Evolutionary conservation across 352 stramenopile genomes (phyloP), one percentile per base, ranked within the genome.

Genomic region (Globisporangium rhizosaccharum): DNA sequence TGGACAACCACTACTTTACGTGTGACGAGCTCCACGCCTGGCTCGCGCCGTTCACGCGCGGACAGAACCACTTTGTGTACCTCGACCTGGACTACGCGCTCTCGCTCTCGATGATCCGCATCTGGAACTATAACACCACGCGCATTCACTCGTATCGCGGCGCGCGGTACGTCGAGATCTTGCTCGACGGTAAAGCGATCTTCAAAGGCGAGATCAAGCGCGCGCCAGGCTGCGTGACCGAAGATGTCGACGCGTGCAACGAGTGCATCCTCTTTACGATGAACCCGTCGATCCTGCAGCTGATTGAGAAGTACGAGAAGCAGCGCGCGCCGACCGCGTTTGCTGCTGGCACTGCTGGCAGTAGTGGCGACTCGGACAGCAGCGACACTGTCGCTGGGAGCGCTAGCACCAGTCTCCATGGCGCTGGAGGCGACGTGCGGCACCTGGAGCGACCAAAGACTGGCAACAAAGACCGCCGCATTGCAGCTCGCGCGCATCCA

Each of bases 91-190:
- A 96, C 64, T 80, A 86, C 57, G 66, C 77, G 28, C 56, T 94
- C 26, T 79, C 79, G 23, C 70, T 94, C 46, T 91, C 80, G 36
- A 90, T 90, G 78, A 74, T 94, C 39, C 90, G 82, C n/a, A 70
- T 96, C 30, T 94, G 79, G 79, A 96, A 96, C 63, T 96, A 96
- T 71, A 88, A 79, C 63, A 93, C 86, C 12, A 94, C 88, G 54
- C 72, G 71, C 9, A 90, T 92, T 61, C 76, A 91, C 61, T 85
- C 81, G 53, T 87, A 84, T 42, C 80, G 85, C 20, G 83, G 84
- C 28, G 79, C 74, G 9, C 70, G 82, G 10, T 80, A 86, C 57
- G 64, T 89, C 4, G 72, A 85, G 63, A 76, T 92, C 55, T 76
- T 72, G 12, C 58, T 92, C 9, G 80, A 89, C 44, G 71, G 68